Base-by-base conservation (phyloP, 306 rosid species). In the Hippophae gyantsensis region DNA sequence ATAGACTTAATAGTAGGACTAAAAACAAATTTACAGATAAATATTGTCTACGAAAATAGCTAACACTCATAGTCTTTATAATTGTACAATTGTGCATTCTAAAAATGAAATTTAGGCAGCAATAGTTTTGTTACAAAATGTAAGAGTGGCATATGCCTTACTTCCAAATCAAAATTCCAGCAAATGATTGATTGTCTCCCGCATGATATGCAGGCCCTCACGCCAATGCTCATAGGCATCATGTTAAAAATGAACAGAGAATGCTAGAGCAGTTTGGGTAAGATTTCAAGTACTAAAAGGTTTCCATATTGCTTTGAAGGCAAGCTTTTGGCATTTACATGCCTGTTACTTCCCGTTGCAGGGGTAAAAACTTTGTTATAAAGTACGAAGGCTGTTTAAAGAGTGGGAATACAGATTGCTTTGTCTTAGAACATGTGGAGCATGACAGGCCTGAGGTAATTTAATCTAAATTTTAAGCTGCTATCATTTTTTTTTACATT, bases 371-470 rank as follows among this genome's bases (percentile, higher is more conserved):
- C 61, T 86, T 64, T 43, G 63, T 86, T 60, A 86, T 86, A 57
- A 86, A 79, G 59, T 78, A 71, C 48, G 84, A 80, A 69, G 83
- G 83, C 23, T 74, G 76, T 64, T 56, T 80, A 57, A 78, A 69
- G 69, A 69, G 64, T 59, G 85, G 73, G 58, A 62, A 57, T 68
- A 62, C 67, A 13, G 82, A 78, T 58, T 86, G 89, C 67, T 80
- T 86, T 74, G 94, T 82, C 63, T 74, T 86, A 50, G 85, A 86
- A 67, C 89, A 89, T 63, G 89, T 89, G 56, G 87, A 82, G 58
- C 97, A 89, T 65, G 97, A 86, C 52, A 80, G 89, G 46, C 97
- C 97, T 12, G 97, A 89, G 97, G 97, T 89, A 82, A 67, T 61
- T 56, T 32, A 32, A 53, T 40, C 57, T 48, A 14, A 54, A 10